Evolutionary conservation across 2,329 filamentous ascomycete species (phyloP), one percentile per base, ranked within the genome.

Genomic region (Diaporthe caulivora): DNA sequence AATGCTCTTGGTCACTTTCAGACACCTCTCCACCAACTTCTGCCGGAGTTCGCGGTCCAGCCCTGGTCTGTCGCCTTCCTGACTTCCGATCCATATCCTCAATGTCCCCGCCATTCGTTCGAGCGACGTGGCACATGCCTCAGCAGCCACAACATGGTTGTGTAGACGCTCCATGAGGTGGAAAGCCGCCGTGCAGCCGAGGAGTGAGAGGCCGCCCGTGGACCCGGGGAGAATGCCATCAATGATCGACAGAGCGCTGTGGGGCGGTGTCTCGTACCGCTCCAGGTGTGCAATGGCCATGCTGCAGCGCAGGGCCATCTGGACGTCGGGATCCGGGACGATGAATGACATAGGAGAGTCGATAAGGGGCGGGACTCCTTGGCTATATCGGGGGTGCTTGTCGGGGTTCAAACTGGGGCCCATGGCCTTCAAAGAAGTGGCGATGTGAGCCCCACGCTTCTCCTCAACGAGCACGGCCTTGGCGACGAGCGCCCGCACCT

Each of bases 211-310:
- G 26, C 82, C 80, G 21, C 82, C 83, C 5, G 82, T 78, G 18
- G 82, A 82, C 37, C 82, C 81, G 1, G 84, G 84, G 9, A 86
- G 83, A 53, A 91, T 87, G 13, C 84, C 84, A 51, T 87, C 83
- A 70, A 91, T 86, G 24, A 89, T 82, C 13, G 81, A 81, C 3
- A 88, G 82, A 3, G 86, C 85, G 34, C 84, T 83, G 26, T 83
- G 81, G 0, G 86, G 85, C 3, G 83, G 83, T 0, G 78, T 79
- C 57, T 86, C 78, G 49, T 81, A 83, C 31, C 85, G 85, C 70
- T 86, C 85, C 18, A 92, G 84, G 76, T 92, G 88, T 10, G 90
- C 89, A 62, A 92, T 87, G 17, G 87, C 86, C 85, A 90, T 90
- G 34, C 90, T 89, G 77, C 90, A 92, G 49, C 87, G 85, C 9